phyloP scores from a whole-genome alignment of 2,329 filamentous ascomycete species.

The Claviceps humidiphila region DNA sequence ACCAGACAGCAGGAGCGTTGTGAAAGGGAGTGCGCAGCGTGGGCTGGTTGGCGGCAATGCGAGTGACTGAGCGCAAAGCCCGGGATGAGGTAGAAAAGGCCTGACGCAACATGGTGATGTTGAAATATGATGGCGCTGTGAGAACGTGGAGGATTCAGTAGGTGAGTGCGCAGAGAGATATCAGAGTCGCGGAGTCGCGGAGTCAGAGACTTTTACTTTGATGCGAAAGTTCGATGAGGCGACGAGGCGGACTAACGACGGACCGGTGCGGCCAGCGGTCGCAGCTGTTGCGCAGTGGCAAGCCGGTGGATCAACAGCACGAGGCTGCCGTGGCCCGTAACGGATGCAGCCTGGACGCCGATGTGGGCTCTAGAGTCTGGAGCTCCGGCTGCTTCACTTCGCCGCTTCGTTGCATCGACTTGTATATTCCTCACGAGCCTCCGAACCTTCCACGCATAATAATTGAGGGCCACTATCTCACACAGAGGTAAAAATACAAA shows the following conservation, averaged over 20 bases:
- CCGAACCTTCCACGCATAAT: not conserved
- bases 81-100: slow-evolving; percentile 29
- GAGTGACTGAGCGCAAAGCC: slow-evolving; percentile 28
- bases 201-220: slow-evolving; percentile 16
- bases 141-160: slow-evolving; percentile 7
- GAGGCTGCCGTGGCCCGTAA: no score
- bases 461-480: not conserved
- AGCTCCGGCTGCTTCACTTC: not conserved
- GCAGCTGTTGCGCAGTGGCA: slow-evolving; percentile 14
- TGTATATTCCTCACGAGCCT: not conserved
- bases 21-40: slow-evolving; percentile 25
- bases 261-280: slow-evolving; percentile 8
- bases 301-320: slow-evolving; percentile 12
- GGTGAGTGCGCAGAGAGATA: not conserved
- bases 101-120: slow-evolving; percentile 32
- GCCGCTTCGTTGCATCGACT: not conserved
- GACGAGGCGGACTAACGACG: slow-evolving; percentile 17
- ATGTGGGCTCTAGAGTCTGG: no score
- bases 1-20: slow-evolving; percentile 21
- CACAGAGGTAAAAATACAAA: not conserved
- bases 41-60: slow-evolving; percentile 22
- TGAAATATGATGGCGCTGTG: slow-evolving; percentile 3
- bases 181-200: not conserved
- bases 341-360: no score
- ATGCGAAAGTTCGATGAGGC: slow-evolving; percentile 1